Base-by-base conservation (phyloP, 176 grass and related monocot species). In the Oropetium thomaeum region DNA sequence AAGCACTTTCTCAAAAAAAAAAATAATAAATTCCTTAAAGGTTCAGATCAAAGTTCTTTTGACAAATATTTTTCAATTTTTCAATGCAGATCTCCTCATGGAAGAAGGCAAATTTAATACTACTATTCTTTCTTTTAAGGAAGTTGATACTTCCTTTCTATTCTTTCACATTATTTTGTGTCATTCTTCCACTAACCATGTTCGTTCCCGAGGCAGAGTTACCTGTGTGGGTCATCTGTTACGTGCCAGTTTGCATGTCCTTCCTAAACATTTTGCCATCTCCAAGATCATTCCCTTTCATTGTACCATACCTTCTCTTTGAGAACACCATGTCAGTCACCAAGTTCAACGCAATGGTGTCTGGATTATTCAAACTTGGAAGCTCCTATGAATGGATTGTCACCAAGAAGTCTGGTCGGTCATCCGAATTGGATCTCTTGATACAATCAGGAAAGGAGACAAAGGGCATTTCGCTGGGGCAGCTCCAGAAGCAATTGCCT, bases 271-370 rank as follows among this genome's bases (percentile, higher is more conserved):
- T 94, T 60, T 79, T 94, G 4, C 92, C 92, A 19, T 77, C 92
- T 19, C 88, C 82, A 43, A 76, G 85, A 74, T 94, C 92, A 52
- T 94, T 90, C 64, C 92, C 92, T 67, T 94, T 94, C 88, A 80
- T 94, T 29, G 88, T 94, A 22, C 92, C 92, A 17, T 94, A 94
- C 82, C 88, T 94, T 33, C 91, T 93, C 25, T 90, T 93, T 1
- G 91, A 93, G 70, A 93, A 93, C 62, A 93, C 91, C 75, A 90
- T 94, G 92, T 94, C 92, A 0, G 87, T 94, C 53, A 94, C 88
- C 61, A 94, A 94, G 72, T 94, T 94, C 85, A 94, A 90, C 40
- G 92, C 92, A 32, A 94, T 94, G 88, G 65, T 94, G 2, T 94
- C 92, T 12, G 92, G 92, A 47, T 45, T 94, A 45, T 90, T 94